These are phyloP conservation scores for Hippophae tibetana DNA, from an alignment of 306 rosid genomes.

Conservation along the genomic window DNA sequence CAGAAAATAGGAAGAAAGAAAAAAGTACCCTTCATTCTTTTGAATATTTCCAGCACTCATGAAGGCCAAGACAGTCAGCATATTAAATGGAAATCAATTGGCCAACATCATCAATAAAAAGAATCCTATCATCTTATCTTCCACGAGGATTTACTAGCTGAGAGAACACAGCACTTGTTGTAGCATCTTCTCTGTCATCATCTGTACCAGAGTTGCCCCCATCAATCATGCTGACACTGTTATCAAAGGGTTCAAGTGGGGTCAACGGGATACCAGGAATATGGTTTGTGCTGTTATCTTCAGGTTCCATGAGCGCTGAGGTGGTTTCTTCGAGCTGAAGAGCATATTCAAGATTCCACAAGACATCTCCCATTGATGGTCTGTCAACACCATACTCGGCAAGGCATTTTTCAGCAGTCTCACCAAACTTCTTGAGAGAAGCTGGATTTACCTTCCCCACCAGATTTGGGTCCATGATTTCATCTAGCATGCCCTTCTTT, in stretches of 20 bases:
- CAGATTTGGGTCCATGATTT: slow-evolving; percentile 82
- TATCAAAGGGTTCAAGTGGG: slow-evolving; percentile 65
- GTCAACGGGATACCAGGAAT: slow-evolving; percentile 73
- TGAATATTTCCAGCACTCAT: slow-evolving; percentile 17
- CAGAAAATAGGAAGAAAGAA: slow-evolving; percentile 13
- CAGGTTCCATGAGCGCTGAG: slow-evolving; percentile 80
- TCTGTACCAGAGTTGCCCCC: slow-evolving; percentile 46
- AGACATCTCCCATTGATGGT: slow-evolving; percentile 96
- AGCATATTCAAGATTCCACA: slow-evolving; percentile 93
- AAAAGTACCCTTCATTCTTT: slow-evolving; percentile 27
- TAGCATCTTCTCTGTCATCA: slow-evolving; percentile 60
- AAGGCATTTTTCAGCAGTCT: slow-evolving; percentile 90
- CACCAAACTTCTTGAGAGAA: slow-evolving; percentile 88
- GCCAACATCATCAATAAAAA: slow-evolving; percentile 17
- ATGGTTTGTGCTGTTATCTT: slow-evolving; percentile 92
- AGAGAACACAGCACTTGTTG: slow-evolving; percentile 92
- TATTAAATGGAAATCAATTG: slow-evolving; percentile 13
- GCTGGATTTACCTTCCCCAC: slow-evolving; percentile 77
- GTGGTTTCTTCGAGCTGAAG: slow-evolving; percentile 89
- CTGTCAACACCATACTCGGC: slow-evolving; percentile 88
- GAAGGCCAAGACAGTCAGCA: slow-evolving; percentile 23
- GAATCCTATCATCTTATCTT: slow-evolving; percentile 42
- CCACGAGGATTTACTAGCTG: slow-evolving; percentile 94
- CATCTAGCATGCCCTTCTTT: slow-evolving; percentile 93
- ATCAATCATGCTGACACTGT: slow-evolving; percentile 68